Base-by-base conservation (phyloP, 345 rosid genomes). In the thale cress (Arabidopsis thaliana) region DNA sequence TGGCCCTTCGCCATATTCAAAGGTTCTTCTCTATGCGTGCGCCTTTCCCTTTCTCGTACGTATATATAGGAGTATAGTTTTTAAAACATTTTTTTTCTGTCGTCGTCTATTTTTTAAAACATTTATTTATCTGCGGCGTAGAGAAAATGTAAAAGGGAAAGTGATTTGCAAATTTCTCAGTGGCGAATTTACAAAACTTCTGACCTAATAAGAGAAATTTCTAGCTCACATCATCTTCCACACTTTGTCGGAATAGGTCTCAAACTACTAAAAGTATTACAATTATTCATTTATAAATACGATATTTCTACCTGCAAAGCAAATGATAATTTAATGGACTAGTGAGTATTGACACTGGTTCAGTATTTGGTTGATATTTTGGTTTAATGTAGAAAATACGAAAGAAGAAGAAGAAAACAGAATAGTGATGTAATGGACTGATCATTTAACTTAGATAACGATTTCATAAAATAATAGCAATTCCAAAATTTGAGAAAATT, bases 1-100 rank as follows among this genome's bases (percentile, higher is more conserved):
- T 76, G 80, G 36, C 80, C 65, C 71, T 69, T 76, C 75, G 48
- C 34, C 44, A 56, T 53, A 55, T 68, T 42, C 83, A 73, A 71
- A 52, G 78, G 73, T 67, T 76, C 34, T 77, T 81, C 45, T 59
- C 20, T 38, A 4, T 49, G 45, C 36, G 61, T 51, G 37, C 38
- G 51, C 12, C 59, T 30, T 30, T 58, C 57, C 16, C 45, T 33
- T 28, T 23, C 8, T 23, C 49, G 76, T 73, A 23, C 5, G 8
- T 45, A 0, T 14, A 6, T 30, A 16, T 16, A 16, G 20, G 20
- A 12, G 52, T 37, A 5, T 38, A 68, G 12, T 12, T 41, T 6
- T 37, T 57, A 7, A 8, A 33, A 32, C 12, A 42, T 0, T 38
- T 12, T 46, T 64, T 58, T 34, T 23, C 16, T 30, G 20, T 16